Conservation (phyloP, 106 monocot genomes). For the Phalaenopsis aphrodite region DNA sequence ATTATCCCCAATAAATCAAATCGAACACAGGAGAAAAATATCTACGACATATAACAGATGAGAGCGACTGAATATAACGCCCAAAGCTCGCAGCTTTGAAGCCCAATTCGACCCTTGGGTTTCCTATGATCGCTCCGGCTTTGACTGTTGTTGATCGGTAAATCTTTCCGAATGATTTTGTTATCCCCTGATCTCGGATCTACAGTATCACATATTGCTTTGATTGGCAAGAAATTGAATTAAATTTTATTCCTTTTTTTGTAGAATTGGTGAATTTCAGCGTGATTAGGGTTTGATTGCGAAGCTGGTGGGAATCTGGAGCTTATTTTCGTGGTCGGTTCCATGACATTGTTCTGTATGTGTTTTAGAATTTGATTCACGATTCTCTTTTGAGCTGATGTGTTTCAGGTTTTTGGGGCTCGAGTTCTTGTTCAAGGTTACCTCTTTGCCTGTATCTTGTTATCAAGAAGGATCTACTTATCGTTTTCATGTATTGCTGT, state of each 20-base stretch:
- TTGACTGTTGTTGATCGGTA: neutral
- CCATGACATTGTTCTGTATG: neutral
- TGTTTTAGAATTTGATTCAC: neutral
- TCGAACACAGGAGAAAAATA: neutral
- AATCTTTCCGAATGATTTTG: neutral
- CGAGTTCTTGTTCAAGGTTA: neutral
- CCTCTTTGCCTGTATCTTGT: neutral
- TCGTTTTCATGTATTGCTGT: neutral
- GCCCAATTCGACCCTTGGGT: neutral
- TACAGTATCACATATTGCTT: neutral
- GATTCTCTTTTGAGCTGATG: conserved; percentile 3
- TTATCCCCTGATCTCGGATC: neutral
- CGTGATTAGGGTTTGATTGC: conserved; percentile 4
- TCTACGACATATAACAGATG: neutral
- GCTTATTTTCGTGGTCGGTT: neutral
- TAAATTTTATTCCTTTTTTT: neutral
- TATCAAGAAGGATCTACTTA: neutral
- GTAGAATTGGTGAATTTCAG: neutral
- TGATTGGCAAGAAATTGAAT: neutral
- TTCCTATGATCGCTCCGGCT: neutral
- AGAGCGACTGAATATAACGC: conserved; percentile 3
- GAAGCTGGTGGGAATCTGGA: neutral
- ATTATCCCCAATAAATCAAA: neutral
- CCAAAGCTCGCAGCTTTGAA: conserved; percentile 1
- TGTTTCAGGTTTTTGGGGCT: neutral